Percentiles rank a stretch among this genome's conserved stretches.
phyloP scores from a whole-genome alignment of 257 asterid genomes.

The Nicotiana tomentosiformis region DNA sequence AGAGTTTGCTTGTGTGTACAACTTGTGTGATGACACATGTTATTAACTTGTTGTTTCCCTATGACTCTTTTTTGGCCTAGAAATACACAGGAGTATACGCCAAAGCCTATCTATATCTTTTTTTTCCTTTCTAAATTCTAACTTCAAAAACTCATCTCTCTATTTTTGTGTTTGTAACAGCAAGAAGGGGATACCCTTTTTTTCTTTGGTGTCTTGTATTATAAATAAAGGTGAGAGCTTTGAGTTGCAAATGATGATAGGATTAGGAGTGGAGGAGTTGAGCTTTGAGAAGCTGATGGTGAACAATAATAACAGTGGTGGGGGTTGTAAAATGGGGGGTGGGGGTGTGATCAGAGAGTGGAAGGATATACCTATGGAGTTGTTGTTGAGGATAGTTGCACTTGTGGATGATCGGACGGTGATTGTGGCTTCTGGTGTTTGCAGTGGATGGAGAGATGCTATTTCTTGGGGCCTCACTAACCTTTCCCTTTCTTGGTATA shows the following conservation, averaged over 20 bases:
- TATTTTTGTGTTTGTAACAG: neutral
- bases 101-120: neutral
- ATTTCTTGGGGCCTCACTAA: slow-evolving; percentile 72
- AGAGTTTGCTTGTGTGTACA: neutral
- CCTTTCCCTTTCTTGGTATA: slow-evolving; percentile 86
- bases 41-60: neutral
- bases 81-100: neutral
- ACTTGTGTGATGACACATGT: slow-evolving; percentile 4
- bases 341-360: slow-evolving; percentile 67
- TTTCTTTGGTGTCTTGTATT: neutral
- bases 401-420: slow-evolving; percentile 85
- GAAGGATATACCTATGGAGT: slow-evolving; percentile 92
- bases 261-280: slow-evolving; percentile 28
- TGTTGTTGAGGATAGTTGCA: slow-evolving; percentile 68
- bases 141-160: neutral
- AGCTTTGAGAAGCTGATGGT: slow-evolving; percentile 72
- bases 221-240: neutral
- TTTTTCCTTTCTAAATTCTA: neutral
- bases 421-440: slow-evolving; percentile 90
- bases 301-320: slow-evolving; percentile 11
- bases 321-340: slow-evolving; percentile 26
- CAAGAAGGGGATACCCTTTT: neutral
- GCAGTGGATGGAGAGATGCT: slow-evolving; percentile 96
- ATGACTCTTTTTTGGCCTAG: neutral
- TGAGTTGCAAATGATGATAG: slow-evolving; percentile 7